Evolutionary conservation across 345 rosid genomes (phyloP).

Genomic region (Syzygium grande): DNA sequence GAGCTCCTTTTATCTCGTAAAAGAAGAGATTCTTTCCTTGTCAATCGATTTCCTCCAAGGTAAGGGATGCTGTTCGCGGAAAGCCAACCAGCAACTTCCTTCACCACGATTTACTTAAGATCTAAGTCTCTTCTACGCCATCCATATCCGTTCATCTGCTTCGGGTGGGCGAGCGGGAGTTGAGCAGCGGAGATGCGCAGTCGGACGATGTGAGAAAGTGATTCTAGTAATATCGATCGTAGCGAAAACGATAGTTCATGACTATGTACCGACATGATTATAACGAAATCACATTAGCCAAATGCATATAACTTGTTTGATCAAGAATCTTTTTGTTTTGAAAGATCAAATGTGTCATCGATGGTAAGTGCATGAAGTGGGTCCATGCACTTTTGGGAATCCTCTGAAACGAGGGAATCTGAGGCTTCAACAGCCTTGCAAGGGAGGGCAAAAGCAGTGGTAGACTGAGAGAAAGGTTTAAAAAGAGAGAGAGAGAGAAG

Average conservation of each 20-base stretch:
- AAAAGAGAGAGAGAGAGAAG: background rate
- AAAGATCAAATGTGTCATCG: background rate
- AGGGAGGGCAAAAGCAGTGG: background rate
- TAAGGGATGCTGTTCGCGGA: background rate
- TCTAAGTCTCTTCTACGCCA: background rate
- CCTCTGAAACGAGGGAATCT: background rate
- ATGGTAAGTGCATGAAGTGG: background rate
- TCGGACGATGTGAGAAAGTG: background rate
- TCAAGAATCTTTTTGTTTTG: background rate
- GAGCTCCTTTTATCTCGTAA: background rate
- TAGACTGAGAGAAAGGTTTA: background rate
- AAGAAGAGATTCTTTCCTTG: background rate
- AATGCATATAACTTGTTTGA: background rate
- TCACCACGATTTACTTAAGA: background rate
- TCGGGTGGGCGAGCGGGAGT: background rate
- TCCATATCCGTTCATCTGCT: background rate
- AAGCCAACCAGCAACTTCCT: background rate
- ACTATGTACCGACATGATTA: background rate
- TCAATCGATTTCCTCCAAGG: background rate
- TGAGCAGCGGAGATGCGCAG: background rate
- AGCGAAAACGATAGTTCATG: background rate
- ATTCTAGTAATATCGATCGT: background rate
- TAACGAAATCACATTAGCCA: background rate
- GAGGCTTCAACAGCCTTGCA: background rate
- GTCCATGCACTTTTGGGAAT: background rate